Evolutionary conservation across 2,329 filamentous ascomycete genomes (phyloP).

Genomic region (Ophiostoma pallidulum): DNA sequence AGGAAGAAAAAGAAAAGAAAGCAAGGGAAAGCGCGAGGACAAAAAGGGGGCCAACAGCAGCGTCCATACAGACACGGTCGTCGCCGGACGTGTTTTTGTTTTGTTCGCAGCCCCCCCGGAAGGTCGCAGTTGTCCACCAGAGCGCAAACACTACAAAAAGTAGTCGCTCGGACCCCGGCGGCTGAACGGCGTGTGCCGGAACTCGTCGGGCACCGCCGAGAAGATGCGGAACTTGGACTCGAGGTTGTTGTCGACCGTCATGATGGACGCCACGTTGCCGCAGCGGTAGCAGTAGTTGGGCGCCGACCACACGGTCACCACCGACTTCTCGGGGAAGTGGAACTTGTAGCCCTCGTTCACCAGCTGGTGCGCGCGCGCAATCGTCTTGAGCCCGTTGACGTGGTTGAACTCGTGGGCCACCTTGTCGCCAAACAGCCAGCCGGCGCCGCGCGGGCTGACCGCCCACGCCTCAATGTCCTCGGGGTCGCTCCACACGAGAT

Average conservation of each 20-base stretch:
- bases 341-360: slow-evolving; percentile 99
- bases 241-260: slow-evolving; percentile 78
- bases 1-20: not conserved
- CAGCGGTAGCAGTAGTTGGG: slow-evolving; percentile 94
- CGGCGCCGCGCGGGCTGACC: slow-evolving; percentile 87
- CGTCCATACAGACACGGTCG: no score
- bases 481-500: slow-evolving; percentile 95
- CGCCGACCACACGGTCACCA: slow-evolving; percentile 96
- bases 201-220: slow-evolving; percentile 77
- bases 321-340: slow-evolving; percentile 89
- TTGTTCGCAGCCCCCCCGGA: no score
- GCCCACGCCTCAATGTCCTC: slow-evolving; percentile 97
- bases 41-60: not conserved
- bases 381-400: slow-evolving; percentile 92
- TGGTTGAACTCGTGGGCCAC: slow-evolving; percentile 97
- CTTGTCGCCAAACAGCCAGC: slow-evolving; percentile 95
- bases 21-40: not conserved
- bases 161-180: slow-evolving; percentile 60
- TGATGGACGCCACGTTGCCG: slow-evolving; percentile 93
- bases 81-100: no score
- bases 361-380: slow-evolving; percentile 92
- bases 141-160: slow-evolving; percentile 50
- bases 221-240: slow-evolving; percentile 90
- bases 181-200: slow-evolving; percentile 67
- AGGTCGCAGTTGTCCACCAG: no score